Evolutionary conservation across 768 basidiomycete species (phyloP).

Genomic region (Gymnopilus junonius): DNA sequence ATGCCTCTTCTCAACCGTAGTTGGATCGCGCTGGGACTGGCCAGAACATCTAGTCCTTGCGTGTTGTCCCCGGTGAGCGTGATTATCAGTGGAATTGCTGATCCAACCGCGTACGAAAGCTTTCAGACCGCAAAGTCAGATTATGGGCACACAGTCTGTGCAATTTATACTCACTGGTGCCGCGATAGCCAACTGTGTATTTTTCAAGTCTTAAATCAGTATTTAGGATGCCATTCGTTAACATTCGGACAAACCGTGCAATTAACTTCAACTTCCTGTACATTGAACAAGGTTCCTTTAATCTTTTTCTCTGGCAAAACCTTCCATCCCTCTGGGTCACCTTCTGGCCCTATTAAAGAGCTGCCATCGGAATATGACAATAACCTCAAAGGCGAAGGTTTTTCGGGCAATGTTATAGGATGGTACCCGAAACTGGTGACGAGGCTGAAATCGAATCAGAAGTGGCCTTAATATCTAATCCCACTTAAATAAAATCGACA

Average conservation of each 20-base stretch:
- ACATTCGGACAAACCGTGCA: constrained; percentile 32
- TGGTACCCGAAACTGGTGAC: constrained; percentile 35
- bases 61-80: constrained; percentile 47
- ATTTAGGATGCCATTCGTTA: not conserved
- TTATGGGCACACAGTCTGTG: not conserved
- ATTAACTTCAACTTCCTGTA: constrained; percentile 34
- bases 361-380: constrained; percentile 37
- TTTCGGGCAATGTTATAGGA: constrained; percentile 35
- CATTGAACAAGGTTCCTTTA: constrained; percentile 38
- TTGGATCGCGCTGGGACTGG: constrained; percentile 41
- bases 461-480: not conserved
- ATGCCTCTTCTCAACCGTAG: constrained; percentile 51
- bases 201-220: not conserved
- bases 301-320: constrained; percentile 29
- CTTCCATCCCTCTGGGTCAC: constrained; percentile 44
- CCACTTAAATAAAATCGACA: constrained; percentile 16
- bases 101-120: constrained; percentile 56
- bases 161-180: constrained; percentile 34
- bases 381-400: constrained; percentile 39
- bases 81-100: constrained; percentile 54
- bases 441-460: constrained; percentile 24
- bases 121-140: constrained; percentile 20
- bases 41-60: constrained; percentile 54
- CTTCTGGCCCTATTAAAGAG: constrained; percentile 37
- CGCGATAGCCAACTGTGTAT: constrained; percentile 50